Evolutionary conservation across 805 yeast species (phyloP).

Genomic region (Candida nemodendra): DNA sequence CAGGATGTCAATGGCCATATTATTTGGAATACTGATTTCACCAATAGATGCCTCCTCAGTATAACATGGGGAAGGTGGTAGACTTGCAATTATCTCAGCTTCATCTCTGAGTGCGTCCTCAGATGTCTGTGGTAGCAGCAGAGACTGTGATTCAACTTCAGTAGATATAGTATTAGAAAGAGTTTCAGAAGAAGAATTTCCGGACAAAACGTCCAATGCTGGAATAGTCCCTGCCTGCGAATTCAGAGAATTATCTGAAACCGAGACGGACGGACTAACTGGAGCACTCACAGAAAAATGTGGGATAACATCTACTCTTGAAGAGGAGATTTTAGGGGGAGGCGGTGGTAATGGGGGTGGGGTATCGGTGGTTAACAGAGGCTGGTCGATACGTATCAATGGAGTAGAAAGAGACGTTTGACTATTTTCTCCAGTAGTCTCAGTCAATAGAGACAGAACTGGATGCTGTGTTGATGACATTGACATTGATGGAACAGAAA

Average conservation of each 20-base stretch:
- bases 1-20: constrained; percentile 28
- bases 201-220: no score
- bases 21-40: constrained; percentile 26
- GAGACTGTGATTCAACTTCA: not conserved
- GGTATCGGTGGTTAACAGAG: constrained; percentile 1
- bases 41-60: constrained; percentile 26
- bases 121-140: constrained; percentile 7
- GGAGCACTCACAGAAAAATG: not conserved
- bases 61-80: constrained; percentile 34
- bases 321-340: constrained; percentile 4
- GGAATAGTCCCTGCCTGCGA: no score
- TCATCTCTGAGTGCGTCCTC: constrained; percentile 15
- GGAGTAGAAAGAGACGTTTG: constrained; percentile 3
- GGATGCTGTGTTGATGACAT: no score
- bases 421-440: no score
- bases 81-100: constrained; percentile 19
- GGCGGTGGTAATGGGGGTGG: constrained; percentile 24
- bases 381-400: constrained; percentile 13
- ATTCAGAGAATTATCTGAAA: no score
- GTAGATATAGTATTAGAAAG: no score
- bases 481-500: no score
- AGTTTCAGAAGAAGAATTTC: not conserved
- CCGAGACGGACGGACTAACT: not conserved
- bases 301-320: not conserved
- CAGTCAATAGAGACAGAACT: no score